Evolutionary conservation across 2,329 filamentous ascomycete species (phyloP).

Genomic region (Bipolaris sorokiniana): DNA sequence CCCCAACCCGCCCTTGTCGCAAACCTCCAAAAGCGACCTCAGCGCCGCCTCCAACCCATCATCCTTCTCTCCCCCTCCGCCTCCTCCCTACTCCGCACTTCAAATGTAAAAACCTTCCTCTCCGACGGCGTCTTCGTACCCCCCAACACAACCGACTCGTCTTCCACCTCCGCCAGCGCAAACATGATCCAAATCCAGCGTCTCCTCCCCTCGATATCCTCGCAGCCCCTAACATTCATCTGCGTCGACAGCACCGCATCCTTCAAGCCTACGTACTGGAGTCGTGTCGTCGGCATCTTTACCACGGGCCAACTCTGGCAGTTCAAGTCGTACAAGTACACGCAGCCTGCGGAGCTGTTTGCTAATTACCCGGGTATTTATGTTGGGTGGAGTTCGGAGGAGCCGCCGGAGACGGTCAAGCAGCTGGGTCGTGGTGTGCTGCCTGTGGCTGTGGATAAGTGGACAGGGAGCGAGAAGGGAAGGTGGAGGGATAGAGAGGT

Average conservation of each 20-base stretch:
- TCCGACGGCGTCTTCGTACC: slow-evolving; percentile 82
- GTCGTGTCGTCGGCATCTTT: slow-evolving; percentile 91
- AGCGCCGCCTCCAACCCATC: slow-evolving; percentile 71
- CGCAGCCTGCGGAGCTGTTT: slow-evolving; percentile 85
- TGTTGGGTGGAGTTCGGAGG: slow-evolving; percentile 88
- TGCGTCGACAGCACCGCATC: slow-evolving; percentile 90
- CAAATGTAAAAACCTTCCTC: slow-evolving; percentile 94
- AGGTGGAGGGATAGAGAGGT: slow-evolving; percentile 90
- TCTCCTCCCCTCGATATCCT: slow-evolving; percentile 69
- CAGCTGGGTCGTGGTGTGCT: slow-evolving; percentile 87
- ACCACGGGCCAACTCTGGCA: slow-evolving; percentile 98
- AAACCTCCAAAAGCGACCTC: slow-evolving; percentile 49
- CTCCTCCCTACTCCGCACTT: slow-evolving; percentile 91
- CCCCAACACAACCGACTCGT: slow-evolving; percentile 67
- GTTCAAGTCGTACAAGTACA: slow-evolving; percentile 98
- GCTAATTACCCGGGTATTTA: slow-evolving; percentile 85
- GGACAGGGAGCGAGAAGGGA: slow-evolving; percentile 60
- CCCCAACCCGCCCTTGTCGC: slow-evolving; percentile 47
- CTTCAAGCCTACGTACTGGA: slow-evolving; percentile 99
- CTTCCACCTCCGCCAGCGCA: slow-evolving; percentile 59
- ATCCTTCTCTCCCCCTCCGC: slow-evolving; percentile 96
- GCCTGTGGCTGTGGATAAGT: slow-evolving; percentile 82
- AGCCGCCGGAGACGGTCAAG: slow-evolving; percentile 75
- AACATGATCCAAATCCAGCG: slow-evolving; percentile 89
- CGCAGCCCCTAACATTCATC: slow-evolving; percentile 85